These are phyloP conservation scores for Calycina herbarum DNA, from an alignment of 2,329 filamentous ascomycete species.

Conservation along the genomic window DNA sequence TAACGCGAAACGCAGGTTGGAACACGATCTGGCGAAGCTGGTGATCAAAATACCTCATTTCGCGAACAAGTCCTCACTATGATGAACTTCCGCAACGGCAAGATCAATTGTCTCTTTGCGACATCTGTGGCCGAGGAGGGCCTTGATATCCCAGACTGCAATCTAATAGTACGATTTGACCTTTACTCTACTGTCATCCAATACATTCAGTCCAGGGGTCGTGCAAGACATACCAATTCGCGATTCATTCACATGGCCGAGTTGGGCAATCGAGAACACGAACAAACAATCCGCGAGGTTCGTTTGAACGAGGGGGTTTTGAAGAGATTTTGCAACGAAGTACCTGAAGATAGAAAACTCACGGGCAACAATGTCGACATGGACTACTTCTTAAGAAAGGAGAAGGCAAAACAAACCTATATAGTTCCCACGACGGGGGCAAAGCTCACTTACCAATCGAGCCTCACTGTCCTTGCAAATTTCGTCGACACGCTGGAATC, in stretches of 20 bases:
- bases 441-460: constrained; percentile 74
- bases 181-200: constrained; percentile 88
- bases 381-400: constrained; percentile 55
- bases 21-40: constrained; percentile 48
- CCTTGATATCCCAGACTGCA: constrained; percentile 67
- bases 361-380: constrained; percentile 58
- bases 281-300: constrained; percentile 57
- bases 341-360: constrained; percentile 75
- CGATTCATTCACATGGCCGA: constrained; percentile 86
- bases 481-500: constrained; percentile 71
- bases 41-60: constrained; percentile 61
- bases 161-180: constrained; percentile 74
- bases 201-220: constrained; percentile 89
- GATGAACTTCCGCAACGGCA: constrained; percentile 59
- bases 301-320: constrained; percentile 62
- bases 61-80: constrained; percentile 74
- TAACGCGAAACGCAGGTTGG: constrained; percentile 42
- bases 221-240: constrained; percentile 76
- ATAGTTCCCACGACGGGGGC: constrained; percentile 68
- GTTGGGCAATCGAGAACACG: constrained; percentile 62
- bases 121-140: constrained; percentile 69
- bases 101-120: constrained; percentile 64
- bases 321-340: constrained; percentile 70
- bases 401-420: constrained; percentile 43
- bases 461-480: constrained; percentile 68